phyloP scores from a whole-genome alignment of 2,329 filamentous ascomycete genomes.

The Talaromyces rugulosus region DNA sequence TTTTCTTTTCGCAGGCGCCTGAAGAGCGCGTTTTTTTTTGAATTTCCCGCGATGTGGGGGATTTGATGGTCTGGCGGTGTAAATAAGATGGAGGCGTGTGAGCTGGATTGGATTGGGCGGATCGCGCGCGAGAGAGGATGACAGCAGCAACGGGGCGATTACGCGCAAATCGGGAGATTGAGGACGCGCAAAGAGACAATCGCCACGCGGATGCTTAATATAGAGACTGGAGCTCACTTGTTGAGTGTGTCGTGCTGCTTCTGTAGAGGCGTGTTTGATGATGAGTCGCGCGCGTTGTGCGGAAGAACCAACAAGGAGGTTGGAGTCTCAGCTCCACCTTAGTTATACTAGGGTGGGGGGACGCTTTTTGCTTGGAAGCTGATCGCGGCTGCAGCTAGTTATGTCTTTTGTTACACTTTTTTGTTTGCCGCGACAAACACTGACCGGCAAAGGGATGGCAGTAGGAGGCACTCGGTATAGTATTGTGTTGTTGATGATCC shows the following conservation, averaged over 20 bases:
- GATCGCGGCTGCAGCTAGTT: not conserved
- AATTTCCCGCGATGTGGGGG: conserved; percentile 25
- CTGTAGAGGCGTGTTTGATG: conserved; percentile 1
- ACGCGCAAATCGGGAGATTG: not conserved
- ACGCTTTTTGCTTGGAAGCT: not conserved
- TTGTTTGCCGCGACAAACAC: not conserved
- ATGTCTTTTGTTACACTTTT: not conserved
- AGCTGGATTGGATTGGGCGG: not conserved
- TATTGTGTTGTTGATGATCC: not conserved
- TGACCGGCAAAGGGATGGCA: not conserved
- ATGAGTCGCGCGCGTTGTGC: conserved; percentile 5
- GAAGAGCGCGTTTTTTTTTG: conserved; percentile 14
- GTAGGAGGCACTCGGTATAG: not conserved
- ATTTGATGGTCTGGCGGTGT: conserved; percentile 22
- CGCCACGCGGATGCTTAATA: not conserved
- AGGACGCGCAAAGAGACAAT: conserved; percentile 11
- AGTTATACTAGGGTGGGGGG: not conserved
- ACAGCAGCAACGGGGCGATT: conserved; percentile 11
- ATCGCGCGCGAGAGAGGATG: conserved; percentile 1
- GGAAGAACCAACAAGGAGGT: not conserved
- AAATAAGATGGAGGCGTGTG: not conserved
- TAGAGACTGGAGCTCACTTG: conserved; percentile 1
- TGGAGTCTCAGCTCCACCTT: not conserved
- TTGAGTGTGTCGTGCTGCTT: not conserved
- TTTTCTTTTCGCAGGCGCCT: conserved; percentile 32